A percentile compares a stretch with the other conserved stretches of the same genome.
phyloP scores from a whole-genome alignment of 441 rosid species.

The Arabidopsis lyrata region DNA sequence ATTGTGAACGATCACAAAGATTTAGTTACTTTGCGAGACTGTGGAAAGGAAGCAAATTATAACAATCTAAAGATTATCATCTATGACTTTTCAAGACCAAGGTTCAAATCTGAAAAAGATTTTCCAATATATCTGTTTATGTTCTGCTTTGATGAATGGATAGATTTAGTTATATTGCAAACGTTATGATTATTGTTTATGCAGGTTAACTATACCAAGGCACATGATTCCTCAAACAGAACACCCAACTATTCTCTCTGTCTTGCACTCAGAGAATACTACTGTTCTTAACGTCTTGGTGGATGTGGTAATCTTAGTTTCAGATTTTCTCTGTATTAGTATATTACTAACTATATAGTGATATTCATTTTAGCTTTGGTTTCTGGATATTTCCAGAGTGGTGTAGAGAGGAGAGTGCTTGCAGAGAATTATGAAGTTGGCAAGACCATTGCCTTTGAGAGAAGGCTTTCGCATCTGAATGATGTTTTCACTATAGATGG shows the following conservation, averaged over 20 bases:
- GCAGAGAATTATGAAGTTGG: conserved; percentile 86
- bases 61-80: conserved; percentile 71
- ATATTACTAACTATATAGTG: conserved; percentile 9
- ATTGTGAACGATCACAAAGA: conserved; percentile 87
- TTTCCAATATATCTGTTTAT: conserved; percentile 32
- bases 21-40: conserved; percentile 66
- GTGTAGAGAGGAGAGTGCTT: conserved; percentile 92
- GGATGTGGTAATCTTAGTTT: conserved; percentile 73
- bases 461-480: conserved; percentile 71
- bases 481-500: conserved; percentile 95
- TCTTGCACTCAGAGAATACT: conserved; percentile 70
- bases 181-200: conserved; percentile 17
- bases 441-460: conserved; percentile 83
- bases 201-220: conserved; percentile 78
- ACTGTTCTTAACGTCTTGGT: conserved; percentile 90
- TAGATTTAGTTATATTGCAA: conserved; percentile 24
- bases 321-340: conserved; percentile 18
- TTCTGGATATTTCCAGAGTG: conserved; percentile 55
- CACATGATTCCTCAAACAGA: conserved; percentile 86
- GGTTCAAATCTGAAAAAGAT: conserved; percentile 51
- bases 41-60: conserved; percentile 80
- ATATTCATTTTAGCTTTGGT: conserved; percentile 33
- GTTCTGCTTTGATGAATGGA: conserved; percentile 20
- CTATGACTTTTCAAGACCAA: conserved; percentile 89
- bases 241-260: conserved; percentile 84